Percentiles rank a stretch among this genome's conserved stretches.
Conservation (phyloP, 2,329 filamentous ascomycete genomes). For the Lomentospora prolificans region DNA sequence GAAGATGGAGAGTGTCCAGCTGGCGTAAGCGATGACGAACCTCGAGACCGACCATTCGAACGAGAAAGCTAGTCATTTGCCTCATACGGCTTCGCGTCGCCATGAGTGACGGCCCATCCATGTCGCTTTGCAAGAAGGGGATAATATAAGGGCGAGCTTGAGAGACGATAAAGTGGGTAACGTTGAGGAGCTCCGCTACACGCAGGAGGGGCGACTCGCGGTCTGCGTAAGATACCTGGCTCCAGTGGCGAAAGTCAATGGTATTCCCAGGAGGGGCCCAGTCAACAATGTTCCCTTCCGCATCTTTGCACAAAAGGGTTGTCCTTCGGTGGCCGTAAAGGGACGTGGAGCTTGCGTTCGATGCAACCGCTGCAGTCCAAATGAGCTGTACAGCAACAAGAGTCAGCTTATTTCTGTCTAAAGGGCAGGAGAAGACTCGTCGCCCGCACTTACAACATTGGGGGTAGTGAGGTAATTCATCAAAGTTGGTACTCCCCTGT, state of each 20-base stretch:
- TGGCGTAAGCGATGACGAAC: constrained; percentile 73
- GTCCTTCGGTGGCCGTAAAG: constrained; percentile 56
- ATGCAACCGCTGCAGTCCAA: constrained; percentile 69
- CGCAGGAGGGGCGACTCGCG: constrained; percentile 57
- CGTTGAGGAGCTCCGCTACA: constrained; percentile 77
- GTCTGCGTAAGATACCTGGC: constrained; percentile 53
- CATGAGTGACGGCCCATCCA: constrained; percentile 61
- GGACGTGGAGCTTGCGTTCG: constrained; percentile 56
- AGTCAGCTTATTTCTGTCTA: not conserved
- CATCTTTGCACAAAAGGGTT: constrained; percentile 67
- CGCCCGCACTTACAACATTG: constrained; percentile 64
- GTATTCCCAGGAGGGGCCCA: constrained; percentile 52
- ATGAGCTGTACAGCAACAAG: constrained; percentile 48
- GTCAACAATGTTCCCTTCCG: constrained; percentile 60
- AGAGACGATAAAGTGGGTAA: constrained; percentile 91
- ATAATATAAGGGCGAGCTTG: constrained; percentile 85
- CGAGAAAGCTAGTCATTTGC: constrained; percentile 47
- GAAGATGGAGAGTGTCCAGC: constrained; percentile 63
- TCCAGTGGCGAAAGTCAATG: constrained; percentile 57
- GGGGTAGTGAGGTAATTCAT: constrained; percentile 90
- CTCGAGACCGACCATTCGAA: constrained; percentile 64
- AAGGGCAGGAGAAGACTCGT: not conserved
- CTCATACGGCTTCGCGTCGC: constrained; percentile 48
- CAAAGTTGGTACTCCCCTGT: constrained; percentile 69
- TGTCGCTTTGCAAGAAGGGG: constrained; percentile 72